phyloP scores from a whole-genome alignment of 805 yeast genomes.

The Candida sonorensis region DNA sequence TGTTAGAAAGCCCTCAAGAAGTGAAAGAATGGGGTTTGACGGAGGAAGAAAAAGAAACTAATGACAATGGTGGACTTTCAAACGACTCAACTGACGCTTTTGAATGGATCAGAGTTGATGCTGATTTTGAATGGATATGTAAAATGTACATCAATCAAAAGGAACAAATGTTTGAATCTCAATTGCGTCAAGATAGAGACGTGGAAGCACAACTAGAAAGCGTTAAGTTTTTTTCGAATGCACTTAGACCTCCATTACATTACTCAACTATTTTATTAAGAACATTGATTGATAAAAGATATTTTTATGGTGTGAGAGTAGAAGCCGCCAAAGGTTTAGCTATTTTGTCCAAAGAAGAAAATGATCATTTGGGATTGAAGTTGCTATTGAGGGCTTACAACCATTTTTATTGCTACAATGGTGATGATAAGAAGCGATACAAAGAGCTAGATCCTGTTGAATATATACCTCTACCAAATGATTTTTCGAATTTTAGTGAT shows the following conservation, averaged over 20 bases:
- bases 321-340: constrained; percentile 83
- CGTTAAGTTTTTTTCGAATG: constrained; percentile 59
- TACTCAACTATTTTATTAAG: constrained; percentile 75
- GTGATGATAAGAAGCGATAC: constrained; percentile 21
- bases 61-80: too few species aligned
- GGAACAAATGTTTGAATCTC: constrained; percentile 92
- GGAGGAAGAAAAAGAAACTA: constrained; percentile 62
- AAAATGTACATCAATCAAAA: constrained; percentile 77
- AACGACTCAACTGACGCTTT: too few species aligned
- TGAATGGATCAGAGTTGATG: constrained; percentile 97
- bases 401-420: constrained; percentile 64
- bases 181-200: constrained; percentile 89
- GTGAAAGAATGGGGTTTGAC: constrained; percentile 57
- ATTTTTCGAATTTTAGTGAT: constrained; percentile 63
- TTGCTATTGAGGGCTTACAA: constrained; percentile 69
- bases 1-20: constrained; percentile 55
- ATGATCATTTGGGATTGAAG: constrained; percentile 63
- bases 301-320: constrained; percentile 81
- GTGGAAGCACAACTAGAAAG: constrained; percentile 94
- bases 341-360: constrained; percentile 51
- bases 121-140: constrained; percentile 96
- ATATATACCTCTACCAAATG: constrained; percentile 69
- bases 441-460: constrained; percentile 29
- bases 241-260: constrained; percentile 48
- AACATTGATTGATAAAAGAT: constrained; percentile 76